Base-by-base conservation (phyloP, 306 rosid genomes). In the Hippophae gyantsensis region DNA sequence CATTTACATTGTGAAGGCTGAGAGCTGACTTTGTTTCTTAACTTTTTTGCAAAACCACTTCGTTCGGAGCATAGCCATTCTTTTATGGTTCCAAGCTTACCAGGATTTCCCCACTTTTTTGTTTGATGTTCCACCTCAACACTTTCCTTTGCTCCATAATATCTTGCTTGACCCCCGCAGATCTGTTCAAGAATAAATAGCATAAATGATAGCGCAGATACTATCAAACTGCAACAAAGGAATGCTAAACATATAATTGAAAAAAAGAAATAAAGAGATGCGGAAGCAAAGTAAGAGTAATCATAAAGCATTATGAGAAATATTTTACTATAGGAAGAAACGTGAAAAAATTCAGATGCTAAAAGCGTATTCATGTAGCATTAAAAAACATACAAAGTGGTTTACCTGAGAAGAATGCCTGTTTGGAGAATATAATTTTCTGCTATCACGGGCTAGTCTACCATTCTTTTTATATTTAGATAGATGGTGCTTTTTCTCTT, bases 51-150 rank as follows among this genome's bases (percentile, higher is more conserved):
- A 51, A 71, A 60, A 10, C 73, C 71, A 14, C 73, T 78, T 74
- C 87, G 55, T 67, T 82, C 78, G 52, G 81, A 82, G 72, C 79
- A 70, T 3, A 58, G 81, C 87, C 87, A 82, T 5, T 51, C 68
- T 61, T 70, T 62, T 48, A 82, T 56, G 57, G 60, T 57, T 60
- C 81, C 78, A 7, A 81, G 63, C 64, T 60, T 73, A 58, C 51
- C 43, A 40, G 70, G 60, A 69, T 67, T 70, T 48, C 42, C 61
- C 52, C 57, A 79, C 75, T 78, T 72, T 72, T 70, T 4, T 32
- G 38, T 32, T 32, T 32, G 58, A 49, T 54, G 66, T 52, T 60
- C 75, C 43, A 48, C 67, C 69, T 18, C 65, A 9, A 9, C 58
- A 61, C 74, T 56, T 63, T 62, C 74, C 52, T 69, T 67, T 45